These are phyloP conservation scores for Prunus yedoensis DNA, from an alignment of 331 rosid species.

Conservation along the genomic window DNA sequence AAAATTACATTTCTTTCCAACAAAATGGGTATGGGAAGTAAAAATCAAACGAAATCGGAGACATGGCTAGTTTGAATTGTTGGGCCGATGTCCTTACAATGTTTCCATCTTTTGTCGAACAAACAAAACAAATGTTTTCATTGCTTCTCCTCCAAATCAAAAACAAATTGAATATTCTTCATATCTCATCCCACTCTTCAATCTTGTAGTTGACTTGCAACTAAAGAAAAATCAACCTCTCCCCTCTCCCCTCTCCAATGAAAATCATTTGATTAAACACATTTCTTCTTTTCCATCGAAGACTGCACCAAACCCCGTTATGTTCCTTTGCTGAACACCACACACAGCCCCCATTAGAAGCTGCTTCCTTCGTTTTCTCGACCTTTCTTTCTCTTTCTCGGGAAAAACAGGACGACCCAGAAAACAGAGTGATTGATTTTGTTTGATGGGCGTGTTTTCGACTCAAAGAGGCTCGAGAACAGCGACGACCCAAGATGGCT, in stretches of 20 bases:
- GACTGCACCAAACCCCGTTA: neutral
- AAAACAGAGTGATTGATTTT: slow-evolving; percentile 6
- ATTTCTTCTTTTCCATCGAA: neutral
- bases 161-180: slow-evolving; percentile 1
- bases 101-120: neutral
- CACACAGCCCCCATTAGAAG: no score
- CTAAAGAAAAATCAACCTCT: neutral
- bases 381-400: neutral
- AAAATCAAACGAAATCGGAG: neutral
- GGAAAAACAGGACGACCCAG: slow-evolving; percentile 9
- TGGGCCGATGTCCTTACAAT: neutral
- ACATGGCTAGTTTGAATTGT: no score
- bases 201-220: slow-evolving; percentile 18
- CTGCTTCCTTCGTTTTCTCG: neutral
- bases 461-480: slow-evolving; percentile 66
- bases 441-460: slow-evolving; percentile 53
- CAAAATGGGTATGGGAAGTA: no score
- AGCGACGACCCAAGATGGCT: slow-evolving; percentile 43
- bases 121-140: neutral
- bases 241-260: neutral
- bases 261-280: neutral
- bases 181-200: neutral
- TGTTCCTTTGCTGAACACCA: neutral
- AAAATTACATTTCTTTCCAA: no score
- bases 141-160: slow-evolving; percentile 7